Evolutionary conservation across 176 grass and related monocot genomes (phyloP), one percentile per base, ranked within the genome.

Genomic region (Oryza punctata): DNA sequence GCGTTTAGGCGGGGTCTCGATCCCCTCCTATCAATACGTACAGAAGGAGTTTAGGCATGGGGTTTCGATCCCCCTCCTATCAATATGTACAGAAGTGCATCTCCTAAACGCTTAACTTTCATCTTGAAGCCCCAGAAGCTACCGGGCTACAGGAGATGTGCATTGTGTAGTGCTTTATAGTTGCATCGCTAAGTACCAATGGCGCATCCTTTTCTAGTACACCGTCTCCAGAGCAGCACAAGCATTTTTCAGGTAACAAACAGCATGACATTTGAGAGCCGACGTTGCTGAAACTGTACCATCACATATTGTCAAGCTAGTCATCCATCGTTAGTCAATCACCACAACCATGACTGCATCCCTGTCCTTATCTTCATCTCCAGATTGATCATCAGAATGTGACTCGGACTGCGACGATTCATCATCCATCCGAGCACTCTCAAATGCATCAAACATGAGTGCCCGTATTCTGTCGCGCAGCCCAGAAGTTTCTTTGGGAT

Each of bases 391-490:
- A 47, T 40, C 12, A 15, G 76, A 70, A 47, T 59, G 50, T 15
- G 54, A 67, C 43, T 78, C 40, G n/a, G 72, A 41, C 18, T 81
- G 45, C 35, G 47, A 35, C 73, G 65, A 8, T 32, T 3, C 72
- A 64, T 75, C 79, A 23, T 87, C 84, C 9, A 47, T 23, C 18
- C 35, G 45, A 29, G 60, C 40, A 21, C 63, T 81, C 26, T 81
- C 45, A 84, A 89, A 87, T 65, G 80, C 13, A 66, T 94, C 83
- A 6, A 84, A 68, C 23, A 91, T 47, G 24, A 89, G 38, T 27
- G 30, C 18, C 12, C n/a, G 75, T 24, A 94, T 81, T 61, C 80
- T 10, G 49, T 65, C 12, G 38, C 89, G 72, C 69, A 89, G 69
- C 29, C 61, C 76, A 30, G 83, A 84, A 74, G 86, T 84, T 43